Conservation (phyloP, 2,329 filamentous ascomycete genomes). For the Xylariaceae sp. region DNA sequence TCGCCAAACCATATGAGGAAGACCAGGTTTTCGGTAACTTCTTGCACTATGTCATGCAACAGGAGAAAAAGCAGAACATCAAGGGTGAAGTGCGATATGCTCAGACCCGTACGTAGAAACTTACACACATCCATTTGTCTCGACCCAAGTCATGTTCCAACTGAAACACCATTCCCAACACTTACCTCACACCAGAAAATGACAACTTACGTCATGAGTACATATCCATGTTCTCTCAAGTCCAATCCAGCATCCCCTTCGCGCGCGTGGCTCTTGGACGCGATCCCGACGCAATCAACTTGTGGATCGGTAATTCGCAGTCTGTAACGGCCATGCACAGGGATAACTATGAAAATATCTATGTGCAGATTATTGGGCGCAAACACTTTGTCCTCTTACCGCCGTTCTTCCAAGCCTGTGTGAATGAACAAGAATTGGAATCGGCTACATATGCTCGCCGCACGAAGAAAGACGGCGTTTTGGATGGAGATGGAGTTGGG, state of each 20-base stretch:
- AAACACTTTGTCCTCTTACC: slow-evolving; percentile 75
- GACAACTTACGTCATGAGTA: slow-evolving; percentile 79
- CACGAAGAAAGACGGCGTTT: slow-evolving; percentile 1
- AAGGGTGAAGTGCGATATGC: slow-evolving; percentile 62
- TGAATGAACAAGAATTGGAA: slow-evolving; percentile 58
- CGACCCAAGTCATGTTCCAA: too few species aligned
- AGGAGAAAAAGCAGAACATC: slow-evolving; percentile 43
- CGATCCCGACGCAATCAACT: slow-evolving; percentile 70
- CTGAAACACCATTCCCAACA: too few species aligned
- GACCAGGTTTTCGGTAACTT: slow-evolving; percentile 59
- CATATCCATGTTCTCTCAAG: slow-evolving; percentile 54
- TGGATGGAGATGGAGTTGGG: too few species aligned
- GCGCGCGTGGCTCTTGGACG: slow-evolving; percentile 64
- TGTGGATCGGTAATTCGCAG: slow-evolving; percentile 74
- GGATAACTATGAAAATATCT: slow-evolving; percentile 83
- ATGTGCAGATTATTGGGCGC: slow-evolving; percentile 67
- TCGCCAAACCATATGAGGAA: slow-evolving; percentile 71
- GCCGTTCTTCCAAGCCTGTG: slow-evolving; percentile 64
- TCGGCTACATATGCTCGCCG: slow-evolving; percentile 56
- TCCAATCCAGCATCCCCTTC: slow-evolving; percentile 64
- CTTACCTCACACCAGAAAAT: slow-evolving; percentile 59
- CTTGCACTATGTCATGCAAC: slow-evolving; percentile 55
- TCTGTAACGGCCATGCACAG: slow-evolving; percentile 72
- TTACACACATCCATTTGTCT: too few species aligned
- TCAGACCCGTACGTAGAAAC: slow-evolving; percentile 59